Conservation (phyloP, 1,139 yeast species). For the Hyphopichia wangnamkhiaoensis region DNA sequence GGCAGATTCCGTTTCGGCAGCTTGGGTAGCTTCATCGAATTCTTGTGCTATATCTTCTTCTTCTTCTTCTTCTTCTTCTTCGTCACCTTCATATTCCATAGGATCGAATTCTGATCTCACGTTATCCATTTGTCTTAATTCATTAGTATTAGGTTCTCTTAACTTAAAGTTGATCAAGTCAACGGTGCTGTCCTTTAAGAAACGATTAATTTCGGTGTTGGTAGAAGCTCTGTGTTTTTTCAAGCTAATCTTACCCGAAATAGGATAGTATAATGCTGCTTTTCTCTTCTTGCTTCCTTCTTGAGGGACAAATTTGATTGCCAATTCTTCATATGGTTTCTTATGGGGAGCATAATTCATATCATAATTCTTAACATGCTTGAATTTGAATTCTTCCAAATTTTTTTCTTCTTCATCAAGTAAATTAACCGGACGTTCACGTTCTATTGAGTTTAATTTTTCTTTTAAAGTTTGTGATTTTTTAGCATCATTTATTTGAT, state of each 20-base stretch:
- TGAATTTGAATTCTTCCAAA: slow-evolving; percentile 48
- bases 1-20: slow-evolving; percentile 9
- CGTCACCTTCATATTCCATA: slow-evolving; percentile 63
- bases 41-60: slow-evolving; percentile 19
- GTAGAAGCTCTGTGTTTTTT: slow-evolving; percentile 72
- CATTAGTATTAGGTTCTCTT: slow-evolving; percentile 74
- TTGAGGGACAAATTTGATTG: slow-evolving; percentile 53
- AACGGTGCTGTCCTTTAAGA: slow-evolving; percentile 50
- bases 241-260: slow-evolving; percentile 75
- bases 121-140: slow-evolving; percentile 66
- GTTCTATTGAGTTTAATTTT: slow-evolving; percentile 51
- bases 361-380: slow-evolving; percentile 78
- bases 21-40: slow-evolving; percentile 20
- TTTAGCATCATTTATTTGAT: slow-evolving; percentile 34
- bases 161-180: slow-evolving; percentile 61
- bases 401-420: slow-evolving; percentile 44
- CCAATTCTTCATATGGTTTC: slow-evolving; percentile 47
- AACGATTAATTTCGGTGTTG: slow-evolving; percentile 50
- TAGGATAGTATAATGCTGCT: slow-evolving; percentile 75
- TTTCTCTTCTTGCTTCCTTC: slow-evolving; percentile 51
- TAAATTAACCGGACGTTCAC: slow-evolving; percentile 45
- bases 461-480: slow-evolving; percentile 39
- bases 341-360: slow-evolving; percentile 57
- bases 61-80: slow-evolving; percentile 39
- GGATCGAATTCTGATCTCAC: slow-evolving; percentile 74